phyloP scores from a whole-genome alignment of 1,284 basidiomycete species.

The Inonotus obliquus region DNA sequence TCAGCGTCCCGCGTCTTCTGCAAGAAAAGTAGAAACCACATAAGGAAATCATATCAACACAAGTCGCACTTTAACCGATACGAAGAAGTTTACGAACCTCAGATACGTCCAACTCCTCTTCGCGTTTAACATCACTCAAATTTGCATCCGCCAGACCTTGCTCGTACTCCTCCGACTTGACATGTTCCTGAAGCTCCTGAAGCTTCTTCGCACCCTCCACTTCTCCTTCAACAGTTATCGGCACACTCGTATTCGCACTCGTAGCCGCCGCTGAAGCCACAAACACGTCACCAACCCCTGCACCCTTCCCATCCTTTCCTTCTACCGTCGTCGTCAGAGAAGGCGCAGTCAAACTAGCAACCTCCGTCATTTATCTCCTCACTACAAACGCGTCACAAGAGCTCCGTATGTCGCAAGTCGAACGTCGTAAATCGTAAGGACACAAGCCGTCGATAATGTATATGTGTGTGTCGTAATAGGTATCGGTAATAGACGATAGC shows the following conservation, averaged over 20 bases:
- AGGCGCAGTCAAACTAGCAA: background rate
- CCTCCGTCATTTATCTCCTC: background rate
- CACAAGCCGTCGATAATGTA: too few relatives aligned
- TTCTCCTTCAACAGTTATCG: background rate
- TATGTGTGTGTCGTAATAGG: too few relatives aligned
- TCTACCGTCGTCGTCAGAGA: background rate
- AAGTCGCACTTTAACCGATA: too few relatives aligned
- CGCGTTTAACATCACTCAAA: too few relatives aligned
- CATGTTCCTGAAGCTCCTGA: background rate
- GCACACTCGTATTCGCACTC: background rate
- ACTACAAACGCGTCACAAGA: background rate
- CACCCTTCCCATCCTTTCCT: background rate
- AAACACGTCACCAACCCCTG: background rate
- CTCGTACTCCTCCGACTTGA: slow-evolving; percentile 2
- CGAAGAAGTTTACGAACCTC: too few relatives aligned
- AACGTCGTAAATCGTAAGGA: background rate
- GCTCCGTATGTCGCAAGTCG: background rate
- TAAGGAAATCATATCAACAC: too few relatives aligned
- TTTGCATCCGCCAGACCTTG: background rate
- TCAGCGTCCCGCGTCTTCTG: background rate
- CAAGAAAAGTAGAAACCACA: background rate
- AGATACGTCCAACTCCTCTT: too few relatives aligned
- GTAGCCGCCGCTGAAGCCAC: background rate
- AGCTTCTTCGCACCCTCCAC: background rate
- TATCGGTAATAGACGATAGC: background rate